Evolutionary conservation across 768 basidiomycete species (phyloP), one percentile per base, ranked within the genome.

Genomic region (Hericium erinaceus): DNA sequence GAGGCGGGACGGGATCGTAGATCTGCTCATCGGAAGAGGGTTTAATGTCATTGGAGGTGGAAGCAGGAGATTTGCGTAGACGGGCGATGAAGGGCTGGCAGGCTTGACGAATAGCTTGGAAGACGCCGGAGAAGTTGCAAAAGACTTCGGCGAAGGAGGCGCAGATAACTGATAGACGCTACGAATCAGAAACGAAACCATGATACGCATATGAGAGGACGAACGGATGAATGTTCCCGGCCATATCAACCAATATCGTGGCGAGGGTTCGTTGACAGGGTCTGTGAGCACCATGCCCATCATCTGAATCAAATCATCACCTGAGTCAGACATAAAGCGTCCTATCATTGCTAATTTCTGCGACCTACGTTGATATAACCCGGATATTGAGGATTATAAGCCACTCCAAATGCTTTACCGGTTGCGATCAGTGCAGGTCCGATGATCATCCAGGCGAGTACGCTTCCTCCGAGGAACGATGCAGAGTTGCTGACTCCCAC

Each of bases 401-500:
- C 8, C 33, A 8, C 33, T 33, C 33, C 33, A 33, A 33, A 71
- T 2, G 81, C 80, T 37, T 75, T 69, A 6, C 83, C 82, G 50
- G 75, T 79, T 64, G 74, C 73, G 33, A 84, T 73, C 56, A 82
- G 66, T 16, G 77, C 65, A 5, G 82, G 83, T 1, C 78, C 78
- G 52, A 85, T 77, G 68, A 85, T 79, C 44, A 78, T 82, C 81
- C 81, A 85, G 1, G 83, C 80, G 26, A 84, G 73, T 52, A 84
- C 64, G 16, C 75, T 69, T 26, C 82, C 82, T 48, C 72, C 75
- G 52, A 80, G 69, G 71, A 82, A 83, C 66, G 80, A 79, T 72
- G 77, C 81, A 51, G 76, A 78, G 11, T 80, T 75, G 52, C 81
- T 83, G 56, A 80, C 63, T 48, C 81, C 81, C 59, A 76, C 78